Conservation (phyloP, 495 filamentous ascomycete species). For the Aspergillus funiculosus region DNA sequence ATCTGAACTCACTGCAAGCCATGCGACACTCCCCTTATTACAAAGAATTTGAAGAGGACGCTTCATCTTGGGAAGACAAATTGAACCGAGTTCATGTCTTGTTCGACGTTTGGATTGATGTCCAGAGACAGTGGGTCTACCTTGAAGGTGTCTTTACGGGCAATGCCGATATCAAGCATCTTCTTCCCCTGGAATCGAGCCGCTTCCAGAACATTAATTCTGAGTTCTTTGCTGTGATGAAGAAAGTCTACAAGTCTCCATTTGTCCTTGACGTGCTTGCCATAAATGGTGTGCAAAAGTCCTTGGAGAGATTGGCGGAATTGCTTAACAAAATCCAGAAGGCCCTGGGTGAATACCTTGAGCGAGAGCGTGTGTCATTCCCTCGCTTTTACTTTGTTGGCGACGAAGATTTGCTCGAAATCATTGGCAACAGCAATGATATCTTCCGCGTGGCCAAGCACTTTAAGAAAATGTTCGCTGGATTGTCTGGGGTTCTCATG, state of each 20-base stretch:
- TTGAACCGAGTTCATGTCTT: slow-evolving; percentile 94
- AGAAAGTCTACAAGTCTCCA: slow-evolving; percentile 93
- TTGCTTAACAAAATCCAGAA: slow-evolving; percentile 99
- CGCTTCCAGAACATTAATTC: slow-evolving; percentile 99
- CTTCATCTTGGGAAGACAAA: slow-evolving; percentile 94
- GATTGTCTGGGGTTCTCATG: slow-evolving; percentile 81
- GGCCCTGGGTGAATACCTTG: slow-evolving; percentile 95
- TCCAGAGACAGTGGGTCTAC: slow-evolving; percentile 99
- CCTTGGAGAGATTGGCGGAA: slow-evolving; percentile 87
- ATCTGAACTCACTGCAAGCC: slow-evolving; percentile 92
- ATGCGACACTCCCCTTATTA: slow-evolving; percentile 99
- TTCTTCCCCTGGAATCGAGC: slow-evolving; percentile 90
- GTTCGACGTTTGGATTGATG: slow-evolving; percentile 99
- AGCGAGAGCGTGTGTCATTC: slow-evolving; percentile 94
- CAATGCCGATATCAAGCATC: slow-evolving; percentile 97
- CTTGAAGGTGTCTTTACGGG: slow-evolving; percentile 97
- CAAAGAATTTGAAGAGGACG: slow-evolving; percentile 97
- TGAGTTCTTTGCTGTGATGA: slow-evolving; percentile 96
- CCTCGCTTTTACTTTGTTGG: slow-evolving; percentile 99
- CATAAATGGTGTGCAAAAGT: slow-evolving; percentile 92
- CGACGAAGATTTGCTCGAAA: slow-evolving; percentile 97
- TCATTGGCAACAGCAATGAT: slow-evolving; percentile 98
- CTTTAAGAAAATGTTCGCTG: slow-evolving; percentile 99
- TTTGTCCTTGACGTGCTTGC: slow-evolving; percentile 91
- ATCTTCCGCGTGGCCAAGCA: slow-evolving; percentile 93